Evolutionary conservation across 2,329 filamentous ascomycete genomes (phyloP).

Genomic region (Monosporascus sp.): DNA sequence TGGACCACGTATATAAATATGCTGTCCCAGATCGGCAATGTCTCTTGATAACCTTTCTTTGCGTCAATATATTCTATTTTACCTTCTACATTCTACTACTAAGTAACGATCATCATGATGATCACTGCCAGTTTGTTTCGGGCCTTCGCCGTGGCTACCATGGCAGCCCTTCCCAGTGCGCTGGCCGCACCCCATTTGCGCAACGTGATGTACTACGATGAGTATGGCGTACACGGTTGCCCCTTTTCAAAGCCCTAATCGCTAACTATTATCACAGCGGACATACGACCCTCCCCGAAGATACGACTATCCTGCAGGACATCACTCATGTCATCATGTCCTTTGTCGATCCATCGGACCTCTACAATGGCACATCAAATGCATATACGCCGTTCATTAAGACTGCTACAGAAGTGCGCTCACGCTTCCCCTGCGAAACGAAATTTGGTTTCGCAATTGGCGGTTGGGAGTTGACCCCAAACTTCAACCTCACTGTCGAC

Average conservation of each 20-base stretch:
- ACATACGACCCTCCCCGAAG: slow-evolving; percentile 22
- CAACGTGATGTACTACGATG: slow-evolving; percentile 30
- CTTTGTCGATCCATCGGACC: slow-evolving; percentile 48
- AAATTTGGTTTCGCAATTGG: slow-evolving; percentile 62
- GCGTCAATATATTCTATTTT: not conserved
- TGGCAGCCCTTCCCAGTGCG: not conserved
- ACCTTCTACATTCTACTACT: not conserved
- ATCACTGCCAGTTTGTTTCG: not conserved
- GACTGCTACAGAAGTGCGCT: slow-evolving; percentile 45
- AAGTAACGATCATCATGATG: not conserved
- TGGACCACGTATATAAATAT: not conserved
- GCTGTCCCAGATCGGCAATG: not conserved
- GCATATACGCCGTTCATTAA: slow-evolving; percentile 45
- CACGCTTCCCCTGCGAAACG: slow-evolving; percentile 45
- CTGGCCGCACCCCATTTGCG: slow-evolving; percentile 12
- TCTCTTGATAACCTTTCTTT: not conserved
- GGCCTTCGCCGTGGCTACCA: not conserved
- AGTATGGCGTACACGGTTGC: slow-evolving; percentile 10
- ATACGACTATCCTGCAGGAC: slow-evolving; percentile 30
- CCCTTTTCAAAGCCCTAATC: not conserved
- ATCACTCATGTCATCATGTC: slow-evolving; percentile 52
- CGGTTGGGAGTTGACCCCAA: slow-evolving; percentile 58
- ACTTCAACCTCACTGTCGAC: slow-evolving; percentile 39
- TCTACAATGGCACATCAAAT: slow-evolving; percentile 36
- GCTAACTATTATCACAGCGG: slow-evolving; percentile 15